These are phyloP conservation scores for Liquidambar formosana DNA, from an alignment of 164 flowering plant species.

Conservation along the genomic window DNA sequence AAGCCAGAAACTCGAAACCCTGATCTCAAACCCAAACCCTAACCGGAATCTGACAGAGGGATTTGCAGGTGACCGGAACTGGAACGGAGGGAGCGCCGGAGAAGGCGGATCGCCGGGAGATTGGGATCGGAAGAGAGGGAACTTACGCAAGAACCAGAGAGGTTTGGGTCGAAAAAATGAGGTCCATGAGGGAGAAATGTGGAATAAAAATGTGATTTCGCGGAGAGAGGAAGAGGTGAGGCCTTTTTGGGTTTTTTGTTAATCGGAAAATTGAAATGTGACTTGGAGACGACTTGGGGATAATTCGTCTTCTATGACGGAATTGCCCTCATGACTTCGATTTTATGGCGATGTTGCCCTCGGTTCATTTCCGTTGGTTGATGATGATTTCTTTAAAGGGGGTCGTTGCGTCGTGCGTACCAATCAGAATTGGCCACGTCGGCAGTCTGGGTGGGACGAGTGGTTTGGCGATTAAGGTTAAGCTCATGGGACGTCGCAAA, in stretches of 20 bases:
- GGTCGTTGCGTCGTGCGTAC: too few species aligned
- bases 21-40: slow-evolving; percentile 13
- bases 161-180: background rate
- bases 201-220: slow-evolving; percentile 12
- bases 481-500: too few species aligned
- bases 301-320: background rate
- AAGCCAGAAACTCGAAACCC: background rate
- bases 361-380: too few species aligned
- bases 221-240: slow-evolving; percentile 1
- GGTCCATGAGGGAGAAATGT: slow-evolving; percentile 16
- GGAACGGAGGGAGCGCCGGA: background rate
- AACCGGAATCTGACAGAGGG: background rate
- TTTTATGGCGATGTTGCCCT: too few species aligned
- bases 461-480: too few species aligned
- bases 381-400: too few species aligned
- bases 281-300: slow-evolving; percentile 17
- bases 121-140: slow-evolving; percentile 7
- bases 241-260: background rate
- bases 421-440: too few species aligned
- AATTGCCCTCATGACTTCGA: slow-evolving; percentile 1
- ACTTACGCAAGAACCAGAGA: slow-evolving; percentile 15
- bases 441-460: too few species aligned
- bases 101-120: slow-evolving; percentile 19
- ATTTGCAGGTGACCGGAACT: background rate
- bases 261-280: slow-evolving; percentile 4